Evolutionary conservation across 1,284 basidiomycete genomes (phyloP).

Genomic region (Tranzscheliella williamsii): DNA sequence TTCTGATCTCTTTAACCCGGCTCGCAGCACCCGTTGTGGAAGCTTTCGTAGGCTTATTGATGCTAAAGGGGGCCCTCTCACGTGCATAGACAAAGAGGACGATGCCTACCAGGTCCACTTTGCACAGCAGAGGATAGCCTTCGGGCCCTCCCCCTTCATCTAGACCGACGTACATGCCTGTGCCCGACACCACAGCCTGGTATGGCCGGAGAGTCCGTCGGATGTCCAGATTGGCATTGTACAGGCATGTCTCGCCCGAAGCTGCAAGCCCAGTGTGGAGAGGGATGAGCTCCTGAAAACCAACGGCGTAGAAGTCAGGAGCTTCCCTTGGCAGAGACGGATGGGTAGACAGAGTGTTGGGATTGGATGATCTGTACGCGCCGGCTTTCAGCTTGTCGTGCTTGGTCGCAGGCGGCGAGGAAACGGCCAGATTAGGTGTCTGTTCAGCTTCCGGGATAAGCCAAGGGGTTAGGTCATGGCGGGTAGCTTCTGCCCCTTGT

Average conservation of each 20-base stretch:
- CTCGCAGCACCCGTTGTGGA: slow-evolving; percentile 68
- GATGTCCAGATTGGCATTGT: slow-evolving; percentile 69
- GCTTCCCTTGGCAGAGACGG: slow-evolving; percentile 47
- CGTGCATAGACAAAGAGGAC: slow-evolving; percentile 72
- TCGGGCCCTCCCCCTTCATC: slow-evolving; percentile 55
- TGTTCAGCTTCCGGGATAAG: slow-evolving; percentile 53
- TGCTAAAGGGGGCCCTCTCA: slow-evolving; percentile 64
- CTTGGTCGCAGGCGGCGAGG: slow-evolving; percentile 29
- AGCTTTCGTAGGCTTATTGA: slow-evolving; percentile 70
- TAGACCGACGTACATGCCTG: slow-evolving; percentile 51
- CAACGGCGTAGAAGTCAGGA: slow-evolving; percentile 78
- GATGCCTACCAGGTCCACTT: slow-evolving; percentile 53
- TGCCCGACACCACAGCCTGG: slow-evolving; percentile 51
- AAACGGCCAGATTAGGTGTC: slow-evolving; percentile 61
- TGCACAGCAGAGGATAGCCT: slow-evolving; percentile 50
- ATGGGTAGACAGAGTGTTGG: slow-evolving; percentile 24
- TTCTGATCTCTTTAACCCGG: slow-evolving; percentile 54
- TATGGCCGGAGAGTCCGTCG: slow-evolving; percentile 57
- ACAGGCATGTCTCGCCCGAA: slow-evolving; percentile 65
- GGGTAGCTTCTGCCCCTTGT: slow-evolving; percentile 66
- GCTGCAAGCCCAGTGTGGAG: slow-evolving; percentile 63
- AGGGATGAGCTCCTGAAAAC: slow-evolving; percentile 85
- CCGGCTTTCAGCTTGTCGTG: slow-evolving; percentile 9
- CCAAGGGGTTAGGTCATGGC: slow-evolving; percentile 57
- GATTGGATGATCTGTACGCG: slow-evolving; percentile 28